These are phyloP conservation scores for Tetratostichococcus sp. DNA, from an alignment of 139 green algal species.

Conservation along the genomic window DNA sequence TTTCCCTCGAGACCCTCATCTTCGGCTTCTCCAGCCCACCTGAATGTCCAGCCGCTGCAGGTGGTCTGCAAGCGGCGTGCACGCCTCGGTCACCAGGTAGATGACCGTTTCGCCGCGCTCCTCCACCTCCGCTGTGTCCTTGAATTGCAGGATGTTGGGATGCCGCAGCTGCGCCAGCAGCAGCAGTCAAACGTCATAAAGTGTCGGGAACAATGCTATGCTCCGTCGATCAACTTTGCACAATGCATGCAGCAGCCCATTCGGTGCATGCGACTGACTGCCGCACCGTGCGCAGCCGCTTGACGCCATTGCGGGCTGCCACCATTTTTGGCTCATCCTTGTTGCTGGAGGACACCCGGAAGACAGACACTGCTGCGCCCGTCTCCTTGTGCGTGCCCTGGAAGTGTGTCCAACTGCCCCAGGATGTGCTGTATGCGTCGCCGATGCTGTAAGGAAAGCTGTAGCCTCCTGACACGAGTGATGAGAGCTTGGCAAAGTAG, in stretches of 20 bases:
- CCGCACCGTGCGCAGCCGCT: conserved; percentile 72
- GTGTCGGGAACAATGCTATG: no score
- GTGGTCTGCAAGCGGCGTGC: conserved; percentile 60
- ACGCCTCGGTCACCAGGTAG: conserved; percentile 82
- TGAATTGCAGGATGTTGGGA: conserved; percentile 79
- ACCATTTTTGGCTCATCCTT: conserved; percentile 54
- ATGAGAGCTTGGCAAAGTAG: conserved; percentile 71
- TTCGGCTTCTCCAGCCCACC: not conserved
- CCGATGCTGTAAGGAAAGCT: conserved; percentile 66
- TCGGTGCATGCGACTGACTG: no score
- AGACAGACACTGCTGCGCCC: conserved; percentile 66
- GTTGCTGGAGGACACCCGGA: conserved; percentile 51
- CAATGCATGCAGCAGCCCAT: no score
- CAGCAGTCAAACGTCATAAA: no score
- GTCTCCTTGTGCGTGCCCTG: conserved; percentile 62
- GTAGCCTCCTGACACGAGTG: conserved; percentile 54
- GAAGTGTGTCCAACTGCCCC: conserved; percentile 73
- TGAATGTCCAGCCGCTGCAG: conserved; percentile 54
- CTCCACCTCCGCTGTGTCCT: conserved; percentile 72
- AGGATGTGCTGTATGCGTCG: conserved; percentile 42
- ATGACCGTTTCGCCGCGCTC: conserved; percentile 63
- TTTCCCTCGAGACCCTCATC: no score
- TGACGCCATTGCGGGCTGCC: conserved; percentile 74
- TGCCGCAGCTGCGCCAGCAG: conserved; percentile 64
- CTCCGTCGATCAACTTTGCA: no score